A percentile compares a stretch with the other conserved stretches of the same genome.
phyloP scores from a whole-genome alignment of 352 stramenopile species.

The Salisapilia sapeloensis region DNA sequence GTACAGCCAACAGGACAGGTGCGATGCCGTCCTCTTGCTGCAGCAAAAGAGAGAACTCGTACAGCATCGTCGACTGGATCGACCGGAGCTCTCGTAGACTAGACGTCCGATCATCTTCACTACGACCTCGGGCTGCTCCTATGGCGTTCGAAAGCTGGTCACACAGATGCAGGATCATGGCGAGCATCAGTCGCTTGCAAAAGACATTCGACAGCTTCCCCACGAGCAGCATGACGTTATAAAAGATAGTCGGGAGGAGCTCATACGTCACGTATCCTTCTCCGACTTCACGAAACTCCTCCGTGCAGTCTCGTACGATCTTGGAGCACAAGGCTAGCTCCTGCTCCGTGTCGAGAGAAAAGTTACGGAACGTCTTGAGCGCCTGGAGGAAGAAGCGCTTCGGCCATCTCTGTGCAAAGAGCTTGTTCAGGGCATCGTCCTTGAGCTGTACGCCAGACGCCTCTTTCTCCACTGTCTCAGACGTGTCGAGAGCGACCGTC shows the following conservation, averaged over 20 bases:
- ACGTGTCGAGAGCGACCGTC: slow-evolving; percentile 5
- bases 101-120: no score
- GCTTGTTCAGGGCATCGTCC: slow-evolving; percentile 10
- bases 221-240: slow-evolving; percentile 19
- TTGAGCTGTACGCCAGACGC: slow-evolving; percentile 14
- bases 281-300: slow-evolving; percentile 6
- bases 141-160: no score
- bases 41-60: slow-evolving; percentile 29
- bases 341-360: slow-evolving; percentile 10
- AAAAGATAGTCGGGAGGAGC: slow-evolving; percentile 19
- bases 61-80: slow-evolving; percentile 31
- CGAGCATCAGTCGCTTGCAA: slow-evolving; percentile 15
- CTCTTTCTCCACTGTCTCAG: slow-evolving; percentile 3
- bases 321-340: slow-evolving; percentile 20
- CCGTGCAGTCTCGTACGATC: slow-evolving; percentile 14
- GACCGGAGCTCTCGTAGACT: slow-evolving; percentile 8
- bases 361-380: slow-evolving; percentile 26
- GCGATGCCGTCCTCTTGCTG: slow-evolving; percentile 20
- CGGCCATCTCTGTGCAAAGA: slow-evolving; percentile 17
- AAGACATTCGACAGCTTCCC: slow-evolving; percentile 9
- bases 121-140: no score
- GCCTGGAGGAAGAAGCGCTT: slow-evolving; percentile 23
- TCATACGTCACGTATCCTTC: slow-evolving; percentile 8
- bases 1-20: slow-evolving; percentile 16
- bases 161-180: slow-evolving; percentile 17